Evolutionary conservation across 805 yeast species (phyloP), one percentile per base, ranked within the genome.

Genomic region (Saccharomyces paradoxus): DNA sequence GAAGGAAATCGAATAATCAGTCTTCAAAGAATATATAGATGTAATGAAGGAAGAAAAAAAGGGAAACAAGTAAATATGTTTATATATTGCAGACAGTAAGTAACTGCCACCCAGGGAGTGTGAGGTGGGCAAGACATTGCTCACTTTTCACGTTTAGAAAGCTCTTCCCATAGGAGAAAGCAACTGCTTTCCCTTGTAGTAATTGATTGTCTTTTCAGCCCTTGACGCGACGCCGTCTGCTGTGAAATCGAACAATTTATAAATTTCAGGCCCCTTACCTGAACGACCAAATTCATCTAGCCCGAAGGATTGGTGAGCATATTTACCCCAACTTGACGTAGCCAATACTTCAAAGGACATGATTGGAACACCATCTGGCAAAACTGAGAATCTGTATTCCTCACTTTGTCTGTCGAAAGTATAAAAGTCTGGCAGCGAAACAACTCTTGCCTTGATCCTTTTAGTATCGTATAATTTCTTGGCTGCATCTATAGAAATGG

Each of bases 271-370:
- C 69, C 86, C 95, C 72, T 89, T 87, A 72, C 96, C 98, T 58
- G 97, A 90, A 58, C 91, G 94, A 81, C 99, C 99, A 71, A 94
- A 92, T 77, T 89, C 83, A 82, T 89, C 84, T 70, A 92, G 80
- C 76, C 97, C 97, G 67, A 92, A 89, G 74, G 89, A 96, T 79
- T 87, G 94, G 78, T 92, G 98, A 57, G 97, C 82, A 80, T 89
- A 94, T 76, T 84, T 87, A 66, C 86, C 78, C 99, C 99, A 92
- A 56, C 97, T 96, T 66, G 81, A 77, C 52, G 96, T 83, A 55
- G 95, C 75, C 83, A 90, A 80, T 53, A 89, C 98, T 82, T 92
- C 99, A 61, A 91, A 87, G 53, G 97, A 89, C 74, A 92, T 61
- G 70, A 89, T 83, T 73, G 98, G 98, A 55, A 87, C 83, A 68